Base-by-base conservation (phyloP, 2,329 filamentous ascomycete species). In the Nannizziopsis barbatae region DNA sequence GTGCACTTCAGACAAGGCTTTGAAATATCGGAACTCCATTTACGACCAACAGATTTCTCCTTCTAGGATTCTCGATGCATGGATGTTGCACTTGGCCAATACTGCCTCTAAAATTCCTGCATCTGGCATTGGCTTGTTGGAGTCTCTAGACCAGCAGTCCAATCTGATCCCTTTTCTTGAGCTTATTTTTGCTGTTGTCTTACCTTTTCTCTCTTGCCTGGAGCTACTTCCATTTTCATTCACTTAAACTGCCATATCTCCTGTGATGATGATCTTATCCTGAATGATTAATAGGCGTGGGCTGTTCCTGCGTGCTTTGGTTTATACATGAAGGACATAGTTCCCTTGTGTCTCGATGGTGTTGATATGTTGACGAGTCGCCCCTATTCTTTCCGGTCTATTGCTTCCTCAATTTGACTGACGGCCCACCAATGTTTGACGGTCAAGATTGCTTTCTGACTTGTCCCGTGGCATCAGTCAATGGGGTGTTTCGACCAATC, bases 161-260 rank as follows among this genome's bases (percentile, higher is more conserved):
- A 49, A 50, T 53, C 48, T 56, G 45, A 52, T 49, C 39, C 49
- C 47, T 53, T 52, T 49, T 50, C 41, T 53, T 54, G 45, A 55
- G 50, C 52, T 47, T 46, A 52, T 58, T 55, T 56, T 56, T 55
- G 42, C 38, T 39, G 47, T 60, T 57, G 38, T 43, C 45, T 39
- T 31, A 45, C 17, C 33, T 37, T 17, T 39, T 53, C 45, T 53
- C 49, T 44, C 50, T 53, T 52, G 49, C 32, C 51, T 49, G 52
- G 50, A 53, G 46, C 50, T 53, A 52, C 50, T 51, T 48, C 47
- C 46, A 60, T 58, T 57, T 27, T 58, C 55, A 57, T 56, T 57
- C 52, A 52, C 53, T 56, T 58, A 57, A 55, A 53, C 53, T 57
- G 51, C 53, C 55, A 57, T 56, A 60, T 60, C 50, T 60, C 53